Percentiles rank a stretch among this genome's conserved stretches.
These are phyloP conservation scores for Luffa aegyptiaca DNA, from an alignment of 306 rosid genomes.

Conservation along the genomic window DNA sequence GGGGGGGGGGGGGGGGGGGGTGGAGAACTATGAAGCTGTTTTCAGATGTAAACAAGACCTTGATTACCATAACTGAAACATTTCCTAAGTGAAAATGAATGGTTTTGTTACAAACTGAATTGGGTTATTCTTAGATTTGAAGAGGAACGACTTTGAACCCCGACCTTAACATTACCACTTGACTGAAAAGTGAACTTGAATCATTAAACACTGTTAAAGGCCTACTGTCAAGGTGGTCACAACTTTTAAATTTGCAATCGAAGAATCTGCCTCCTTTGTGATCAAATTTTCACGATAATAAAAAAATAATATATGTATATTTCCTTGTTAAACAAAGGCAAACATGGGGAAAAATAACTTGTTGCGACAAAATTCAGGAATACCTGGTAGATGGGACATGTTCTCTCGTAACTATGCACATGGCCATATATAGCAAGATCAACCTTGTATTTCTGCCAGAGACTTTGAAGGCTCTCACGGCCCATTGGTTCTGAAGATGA, in stretches of 20 bases:
- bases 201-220: background rate
- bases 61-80: background rate
- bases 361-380: constrained; percentile 10
- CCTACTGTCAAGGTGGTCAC: background rate
- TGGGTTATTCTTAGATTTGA: background rate
- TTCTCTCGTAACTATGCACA: constrained; percentile 89
- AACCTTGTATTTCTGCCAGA: constrained; percentile 96
- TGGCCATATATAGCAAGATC: constrained; percentile 90
- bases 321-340: background rate
- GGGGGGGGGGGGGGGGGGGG: background rate
- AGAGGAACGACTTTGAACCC: no score
- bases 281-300: background rate
- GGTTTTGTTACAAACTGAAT: background rate
- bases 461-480: constrained; percentile 77
- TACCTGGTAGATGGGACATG: constrained; percentile 91
- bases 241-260: background rate
- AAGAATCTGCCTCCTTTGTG: background rate
- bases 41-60: background rate
- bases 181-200: background rate
- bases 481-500: constrained; percentile 98
- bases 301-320: background rate
- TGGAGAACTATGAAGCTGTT: background rate
- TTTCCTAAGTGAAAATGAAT: background rate
- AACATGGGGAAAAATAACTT: background rate
- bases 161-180: background rate